Percentiles rank a stretch among this genome's conserved stretches.
Conservation (phyloP, 768 basidiomycete species). For the Pisolithus microcarpus region DNA sequence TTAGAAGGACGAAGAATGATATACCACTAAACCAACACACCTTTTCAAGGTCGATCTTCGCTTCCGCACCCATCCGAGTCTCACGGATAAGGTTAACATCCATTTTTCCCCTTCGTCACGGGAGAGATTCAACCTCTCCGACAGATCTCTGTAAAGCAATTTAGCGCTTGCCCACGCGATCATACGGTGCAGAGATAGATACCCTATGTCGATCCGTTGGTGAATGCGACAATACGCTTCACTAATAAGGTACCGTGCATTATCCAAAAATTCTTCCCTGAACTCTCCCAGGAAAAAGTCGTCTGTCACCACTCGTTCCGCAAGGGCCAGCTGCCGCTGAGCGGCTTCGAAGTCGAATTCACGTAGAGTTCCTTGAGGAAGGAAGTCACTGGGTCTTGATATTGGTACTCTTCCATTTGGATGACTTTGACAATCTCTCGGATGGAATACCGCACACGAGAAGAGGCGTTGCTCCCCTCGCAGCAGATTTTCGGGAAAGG, state of each 20-base stretch:
- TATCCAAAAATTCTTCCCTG: slow-evolving; percentile 92
- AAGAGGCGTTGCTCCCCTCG: slow-evolving; percentile 43
- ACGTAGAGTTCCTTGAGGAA: slow-evolving; percentile 90
- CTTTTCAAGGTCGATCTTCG: slow-evolving; percentile 96
- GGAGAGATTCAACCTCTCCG: slow-evolving; percentile 88
- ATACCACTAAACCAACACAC: slow-evolving; percentile 32
- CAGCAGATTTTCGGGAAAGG: slow-evolving; percentile 73
- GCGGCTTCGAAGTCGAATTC: slow-evolving; percentile 97
- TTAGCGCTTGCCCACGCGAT: neutral
- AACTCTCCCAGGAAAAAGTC: slow-evolving; percentile 94
- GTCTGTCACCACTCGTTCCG: slow-evolving; percentile 76
- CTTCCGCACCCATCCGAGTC: slow-evolving; percentile 92
- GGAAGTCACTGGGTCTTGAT: slow-evolving; percentile 84
- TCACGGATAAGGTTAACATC: slow-evolving; percentile 99
- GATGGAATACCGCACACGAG: slow-evolving; percentile 82
- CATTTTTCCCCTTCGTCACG: slow-evolving; percentile 96
- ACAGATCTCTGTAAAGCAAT: slow-evolving; percentile 61
- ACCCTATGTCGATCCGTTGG: slow-evolving; percentile 85
- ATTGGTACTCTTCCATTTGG: slow-evolving; percentile 94
- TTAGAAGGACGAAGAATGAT: slow-evolving; percentile 1
- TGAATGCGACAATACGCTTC: slow-evolving; percentile 99
- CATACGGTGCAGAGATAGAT: slow-evolving; percentile 14
- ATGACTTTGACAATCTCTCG: slow-evolving; percentile 90
- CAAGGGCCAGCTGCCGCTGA: slow-evolving; percentile 69
- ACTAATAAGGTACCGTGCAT: slow-evolving; percentile 90